Conservation (phyloP, 805 yeast genomes). For the Teunomyces kruisii region DNA sequence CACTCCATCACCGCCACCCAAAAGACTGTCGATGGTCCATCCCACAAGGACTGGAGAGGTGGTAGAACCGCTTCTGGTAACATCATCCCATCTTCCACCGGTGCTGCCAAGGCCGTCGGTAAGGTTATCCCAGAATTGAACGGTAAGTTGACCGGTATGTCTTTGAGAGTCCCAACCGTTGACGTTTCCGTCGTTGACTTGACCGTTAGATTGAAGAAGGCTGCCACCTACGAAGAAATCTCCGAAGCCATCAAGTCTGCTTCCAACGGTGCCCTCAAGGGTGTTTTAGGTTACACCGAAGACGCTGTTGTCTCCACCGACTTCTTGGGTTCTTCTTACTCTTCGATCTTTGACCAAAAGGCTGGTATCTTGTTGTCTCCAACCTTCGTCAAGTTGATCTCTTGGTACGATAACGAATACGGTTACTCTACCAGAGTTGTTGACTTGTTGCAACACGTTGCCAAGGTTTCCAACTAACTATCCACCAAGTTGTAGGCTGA, state of each 20-base stretch:
- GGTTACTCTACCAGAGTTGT: constrained; percentile 39
- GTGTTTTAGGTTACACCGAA: constrained; percentile 35
- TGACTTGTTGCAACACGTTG: constrained; percentile 33
- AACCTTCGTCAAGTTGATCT: constrained; percentile 34
- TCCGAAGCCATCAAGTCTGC: constrained; percentile 31
- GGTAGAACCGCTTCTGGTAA: constrained; percentile 39
- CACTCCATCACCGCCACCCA: constrained; percentile 40
- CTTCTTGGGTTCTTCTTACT: constrained; percentile 29
- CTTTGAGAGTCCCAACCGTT: constrained; percentile 36
- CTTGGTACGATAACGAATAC: constrained; percentile 39
- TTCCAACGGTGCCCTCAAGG: constrained; percentile 33
- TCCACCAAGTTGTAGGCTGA: constrained; percentile 9
- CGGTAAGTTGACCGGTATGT: constrained; percentile 38
- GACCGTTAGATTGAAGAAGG: constrained; percentile 31
- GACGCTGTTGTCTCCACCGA: constrained; percentile 37
- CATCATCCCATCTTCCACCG: constrained; percentile 37
- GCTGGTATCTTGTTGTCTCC: constrained; percentile 39
- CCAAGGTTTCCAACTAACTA: constrained; percentile 20
- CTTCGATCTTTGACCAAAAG: constrained; percentile 33
- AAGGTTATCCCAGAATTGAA: constrained; percentile 37
- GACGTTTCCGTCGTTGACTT: constrained; percentile 38
- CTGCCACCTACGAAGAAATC: constrained; percentile 34
- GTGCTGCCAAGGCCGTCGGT: constrained; percentile 40
- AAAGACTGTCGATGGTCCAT: constrained; percentile 38
- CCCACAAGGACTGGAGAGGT: constrained; percentile 41